A percentile compares a stretch with the other conserved stretches of the same genome.
These are phyloP conservation scores for Nicotiana tabacum DNA, from an alignment of 257 asterid species.

Conservation along the genomic window DNA sequence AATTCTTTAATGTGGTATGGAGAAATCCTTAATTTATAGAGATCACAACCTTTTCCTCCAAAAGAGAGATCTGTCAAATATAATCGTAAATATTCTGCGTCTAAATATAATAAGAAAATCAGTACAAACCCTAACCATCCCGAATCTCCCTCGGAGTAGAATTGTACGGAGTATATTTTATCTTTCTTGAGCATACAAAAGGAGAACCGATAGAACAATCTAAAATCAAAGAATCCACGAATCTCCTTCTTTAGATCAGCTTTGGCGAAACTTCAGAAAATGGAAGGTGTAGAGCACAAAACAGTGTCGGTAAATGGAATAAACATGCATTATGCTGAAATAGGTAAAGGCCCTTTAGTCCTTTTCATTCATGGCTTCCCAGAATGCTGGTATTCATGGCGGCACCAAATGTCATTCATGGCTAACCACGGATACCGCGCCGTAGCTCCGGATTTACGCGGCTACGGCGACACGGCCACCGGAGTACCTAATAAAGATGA, in stretches of 20 bases:
- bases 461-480: slow-evolving; percentile 48
- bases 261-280: slow-evolving; percentile 1
- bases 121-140: no score
- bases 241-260: no score
- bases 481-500: slow-evolving; percentile 36
- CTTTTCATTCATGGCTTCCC: slow-evolving; percentile 88
- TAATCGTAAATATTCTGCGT: no score
- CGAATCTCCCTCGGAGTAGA: no score
- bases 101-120: no score
- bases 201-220: not conserved
- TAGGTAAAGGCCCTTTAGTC: slow-evolving; percentile 66
- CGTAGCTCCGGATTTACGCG: slow-evolving; percentile 84
- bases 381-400: slow-evolving; percentile 82
- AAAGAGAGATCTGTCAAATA: no score
- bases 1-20: no score
- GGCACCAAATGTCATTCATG: slow-evolving; percentile 64
- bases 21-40: no score
- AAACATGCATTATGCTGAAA: slow-evolving; percentile 51
- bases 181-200: no score
- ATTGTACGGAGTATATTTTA: no score
- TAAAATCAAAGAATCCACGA: not conserved
- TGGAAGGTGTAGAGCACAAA: slow-evolving; percentile 48
- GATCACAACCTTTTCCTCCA: no score
- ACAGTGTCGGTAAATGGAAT: slow-evolving; percentile 46
- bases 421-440: slow-evolving; percentile 57